phyloP scores from a whole-genome alignment of 2,329 filamentous ascomycete species.

The Xylariaceae sp. region DNA sequence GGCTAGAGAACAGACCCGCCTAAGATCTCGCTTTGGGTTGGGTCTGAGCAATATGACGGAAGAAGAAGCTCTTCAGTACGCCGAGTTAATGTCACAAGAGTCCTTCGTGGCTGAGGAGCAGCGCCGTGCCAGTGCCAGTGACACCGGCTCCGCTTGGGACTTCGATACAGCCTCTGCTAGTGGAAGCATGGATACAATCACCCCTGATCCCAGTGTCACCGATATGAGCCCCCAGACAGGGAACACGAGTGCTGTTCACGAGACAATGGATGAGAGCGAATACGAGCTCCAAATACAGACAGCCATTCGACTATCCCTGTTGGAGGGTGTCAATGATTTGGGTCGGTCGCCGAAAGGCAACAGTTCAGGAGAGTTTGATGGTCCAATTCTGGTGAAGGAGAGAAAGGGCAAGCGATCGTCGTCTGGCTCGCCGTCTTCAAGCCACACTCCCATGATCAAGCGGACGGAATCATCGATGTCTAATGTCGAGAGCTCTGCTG shows the following conservation, averaged over 20 bases:
- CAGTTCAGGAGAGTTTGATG: slow-evolving; percentile 48
- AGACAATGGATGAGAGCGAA: slow-evolving; percentile 45
- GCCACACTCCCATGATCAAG: slow-evolving; percentile 34
- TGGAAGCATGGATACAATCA: slow-evolving; percentile 44
- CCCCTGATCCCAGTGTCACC: slow-evolving; percentile 51
- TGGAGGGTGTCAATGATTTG: slow-evolving; percentile 50
- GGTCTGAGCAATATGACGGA: slow-evolving; percentile 66
- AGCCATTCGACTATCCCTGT: slow-evolving; percentile 57
- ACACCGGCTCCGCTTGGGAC: slow-evolving; percentile 48
- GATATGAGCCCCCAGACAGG: slow-evolving; percentile 35
- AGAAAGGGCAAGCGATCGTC: slow-evolving; percentile 38
- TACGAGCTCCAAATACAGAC: slow-evolving; percentile 60
- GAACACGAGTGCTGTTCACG: slow-evolving; percentile 21
- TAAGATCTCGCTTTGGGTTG: slow-evolving; percentile 79
- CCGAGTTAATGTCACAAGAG: slow-evolving; percentile 63
- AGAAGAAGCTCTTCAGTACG: slow-evolving; percentile 61
- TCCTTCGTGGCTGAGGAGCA: slow-evolving; percentile 54
- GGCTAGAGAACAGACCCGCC: slow-evolving; percentile 62
- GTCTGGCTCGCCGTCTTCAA: slow-evolving; percentile 34
- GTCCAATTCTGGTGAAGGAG: slow-evolving; percentile 47
- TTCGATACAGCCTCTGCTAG: slow-evolving; percentile 35
- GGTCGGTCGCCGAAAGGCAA: slow-evolving; percentile 43
- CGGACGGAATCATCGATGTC: slow-evolving; percentile 15
- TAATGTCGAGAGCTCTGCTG: slow-evolving; percentile 15
- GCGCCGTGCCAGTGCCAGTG: slow-evolving; percentile 48